These are phyloP conservation scores for Globisporangium perplexum DNA, from an alignment of 352 stramenopile genomes.

Conservation along the genomic window DNA sequence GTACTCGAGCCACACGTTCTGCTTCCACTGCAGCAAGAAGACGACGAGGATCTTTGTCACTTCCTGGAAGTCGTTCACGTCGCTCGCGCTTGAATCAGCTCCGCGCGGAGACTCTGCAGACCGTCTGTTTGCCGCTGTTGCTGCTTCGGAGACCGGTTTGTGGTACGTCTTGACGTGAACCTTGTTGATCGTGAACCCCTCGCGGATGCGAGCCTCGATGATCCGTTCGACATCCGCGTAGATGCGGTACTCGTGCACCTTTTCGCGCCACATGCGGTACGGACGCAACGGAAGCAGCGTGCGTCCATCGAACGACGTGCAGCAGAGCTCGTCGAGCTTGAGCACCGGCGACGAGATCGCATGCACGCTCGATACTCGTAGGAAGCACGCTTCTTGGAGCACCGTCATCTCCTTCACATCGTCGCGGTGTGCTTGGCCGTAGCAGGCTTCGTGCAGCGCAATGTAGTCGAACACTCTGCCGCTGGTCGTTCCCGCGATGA, in stretches of 20 bases:
- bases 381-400: constrained; percentile 53
- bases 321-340: constrained; percentile 63
- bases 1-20: constrained; percentile 88
- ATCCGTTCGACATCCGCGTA: constrained; percentile 76
- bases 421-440: constrained; percentile 27
- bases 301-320: constrained; percentile 57
- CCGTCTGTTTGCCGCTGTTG: constrained; percentile 12
- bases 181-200: constrained; percentile 85
- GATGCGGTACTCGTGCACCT: constrained; percentile 86
- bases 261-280: constrained; percentile 85
- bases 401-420: constrained; percentile 46
- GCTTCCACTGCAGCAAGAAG: constrained; percentile 85
- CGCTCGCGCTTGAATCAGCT: constrained; percentile 8
- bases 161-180: constrained; percentile 55
- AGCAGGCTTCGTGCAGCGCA: constrained; percentile 47
- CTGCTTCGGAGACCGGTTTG: constrained; percentile 16
- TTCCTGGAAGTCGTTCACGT: constrained; percentile 4
- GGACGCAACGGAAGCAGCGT: constrained; percentile 63
- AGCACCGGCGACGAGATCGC: constrained; percentile 61
- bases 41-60: constrained; percentile 72
- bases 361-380: constrained; percentile 64
- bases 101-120: constrained; percentile 9
- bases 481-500: constrained; percentile 65
- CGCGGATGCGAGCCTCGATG: constrained; percentile 68
- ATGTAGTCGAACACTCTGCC: constrained; percentile 65